phyloP scores from a whole-genome alignment of 306 rosid species.

The Vigna nakashimae region DNA sequence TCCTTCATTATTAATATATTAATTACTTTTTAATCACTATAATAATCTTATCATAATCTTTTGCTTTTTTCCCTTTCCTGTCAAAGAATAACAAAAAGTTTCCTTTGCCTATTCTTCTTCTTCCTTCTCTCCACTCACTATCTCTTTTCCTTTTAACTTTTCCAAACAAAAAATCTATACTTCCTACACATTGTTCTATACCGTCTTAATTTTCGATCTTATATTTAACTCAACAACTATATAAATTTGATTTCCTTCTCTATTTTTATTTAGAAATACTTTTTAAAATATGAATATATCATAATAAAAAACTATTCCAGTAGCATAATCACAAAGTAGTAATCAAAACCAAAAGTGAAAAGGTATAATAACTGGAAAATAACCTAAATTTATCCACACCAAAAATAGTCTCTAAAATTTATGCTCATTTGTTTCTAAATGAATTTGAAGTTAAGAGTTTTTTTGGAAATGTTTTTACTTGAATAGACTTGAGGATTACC shows the following conservation, averaged over 20 bases:
- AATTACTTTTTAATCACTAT: no score
- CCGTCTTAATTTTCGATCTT: background rate
- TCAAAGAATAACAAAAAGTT: background rate
- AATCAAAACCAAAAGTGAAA: no score
- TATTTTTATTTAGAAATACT: background rate
- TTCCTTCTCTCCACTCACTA: background rate
- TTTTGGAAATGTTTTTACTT: no score
- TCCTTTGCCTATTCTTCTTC: conserved; percentile 27
- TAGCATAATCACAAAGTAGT: no score
- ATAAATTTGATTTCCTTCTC: background rate
- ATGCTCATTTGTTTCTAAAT: no score
- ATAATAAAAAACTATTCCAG: no score
- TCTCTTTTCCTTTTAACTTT: background rate
- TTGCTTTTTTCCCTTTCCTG: background rate
- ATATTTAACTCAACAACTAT: background rate
- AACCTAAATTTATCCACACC: no score
- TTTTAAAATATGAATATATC: background rate
- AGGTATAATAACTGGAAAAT: no score
- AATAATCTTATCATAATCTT: background rate
- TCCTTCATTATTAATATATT: no score
- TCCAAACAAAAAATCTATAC: background rate
- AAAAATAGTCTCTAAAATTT: no score
- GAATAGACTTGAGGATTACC: no score
- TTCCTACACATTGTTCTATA: background rate
- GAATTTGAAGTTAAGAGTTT: no score